Base-by-base conservation (phyloP, 805 yeast genomes). In the Starmerella stigmatis region DNA sequence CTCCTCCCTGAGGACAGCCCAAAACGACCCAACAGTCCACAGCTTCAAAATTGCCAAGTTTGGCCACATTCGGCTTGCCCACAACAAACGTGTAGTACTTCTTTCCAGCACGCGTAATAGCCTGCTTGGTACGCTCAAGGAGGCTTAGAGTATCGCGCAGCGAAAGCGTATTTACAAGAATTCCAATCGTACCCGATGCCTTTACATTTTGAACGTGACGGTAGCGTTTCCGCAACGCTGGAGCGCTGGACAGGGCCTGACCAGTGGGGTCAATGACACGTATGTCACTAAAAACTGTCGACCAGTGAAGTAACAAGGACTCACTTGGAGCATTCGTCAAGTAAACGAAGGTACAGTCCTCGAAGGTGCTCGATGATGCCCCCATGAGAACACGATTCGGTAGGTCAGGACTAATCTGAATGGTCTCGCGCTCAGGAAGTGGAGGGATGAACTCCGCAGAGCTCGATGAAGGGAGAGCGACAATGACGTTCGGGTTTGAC, bases 41-140 rank as follows among this genome's bases (percentile, higher is more conserved):
- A n/a, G 77, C 79, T 51, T 89, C 98, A 60, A 92, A 92, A 61
- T 92, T 92, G 9, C 97, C 98, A 42, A 92, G 68, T 58, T 92
- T 92, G 21, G 98, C 95, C 16, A 92, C 96, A 58, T 92, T 92
- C 9, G 97, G 97, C 62, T 92, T 92, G 10, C 98, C 98, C 4
- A 92, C 97, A 3, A 88, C 97, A 66, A 92, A 86, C 60, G 86
- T 74, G 59, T 92, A 92, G 53, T 84, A 89, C 59, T 92, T 92
- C 64, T 92, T 92, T 2, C 84, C 96, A 0, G 89, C 86, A 3
- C 67, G 70, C 42, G 70, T 73, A 47, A 92, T 75, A 63, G 81
- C 72, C 21, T 66, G 60, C 13, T 76, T 73, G 7, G 86, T 73
- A 27, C 69, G 68, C 44, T 78, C 75, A 43, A 89, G 69, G 28